Evolutionary conservation across 2,329 filamentous ascomycete genomes (phyloP).

Genomic region (Aspergillus quadricinctus): DNA sequence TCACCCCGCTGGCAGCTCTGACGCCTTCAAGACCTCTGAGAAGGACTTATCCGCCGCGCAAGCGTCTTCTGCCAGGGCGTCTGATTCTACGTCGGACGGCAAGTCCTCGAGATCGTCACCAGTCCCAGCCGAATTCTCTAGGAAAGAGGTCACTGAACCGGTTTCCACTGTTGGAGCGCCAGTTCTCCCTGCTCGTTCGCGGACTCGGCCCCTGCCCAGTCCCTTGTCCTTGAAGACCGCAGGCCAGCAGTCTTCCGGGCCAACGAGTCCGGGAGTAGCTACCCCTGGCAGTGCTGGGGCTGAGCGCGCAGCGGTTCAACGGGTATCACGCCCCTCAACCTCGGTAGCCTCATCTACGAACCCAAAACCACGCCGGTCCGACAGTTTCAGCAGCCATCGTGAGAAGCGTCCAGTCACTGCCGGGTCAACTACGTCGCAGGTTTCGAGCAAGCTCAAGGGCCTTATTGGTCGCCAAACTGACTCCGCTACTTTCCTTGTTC

Average conservation of each 20-base stretch:
- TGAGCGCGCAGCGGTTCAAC: conserved; percentile 41
- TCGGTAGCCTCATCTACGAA: conserved; percentile 23
- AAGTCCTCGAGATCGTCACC: background rate
- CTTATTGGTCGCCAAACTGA: conserved; percentile 34
- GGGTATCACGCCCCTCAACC: conserved; percentile 31
- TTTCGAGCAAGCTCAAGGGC: conserved; percentile 41
- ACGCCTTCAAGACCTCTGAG: conserved; percentile 5
- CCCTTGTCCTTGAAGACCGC: conserved; percentile 19
- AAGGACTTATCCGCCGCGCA: conserved; percentile 6
- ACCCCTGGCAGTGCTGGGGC: conserved; percentile 19
- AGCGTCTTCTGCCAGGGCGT: conserved; percentile 4
- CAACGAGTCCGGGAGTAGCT: conserved; percentile 17
- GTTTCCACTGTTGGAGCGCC: conserved; percentile 28
- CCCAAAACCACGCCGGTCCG: conserved; percentile 33
- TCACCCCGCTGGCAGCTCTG: conserved; percentile 6
- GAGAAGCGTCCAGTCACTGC: conserved; percentile 38
- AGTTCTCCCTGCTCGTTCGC: conserved; percentile 24
- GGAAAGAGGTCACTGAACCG: conserved; percentile 17
- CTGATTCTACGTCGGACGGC: conserved; percentile 1
- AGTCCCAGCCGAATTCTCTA: background rate
- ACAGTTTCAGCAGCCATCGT: conserved; percentile 35
- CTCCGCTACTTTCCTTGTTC: conserved; percentile 24
- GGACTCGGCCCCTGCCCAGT: conserved; percentile 22
- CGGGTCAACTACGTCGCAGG: conserved; percentile 37
- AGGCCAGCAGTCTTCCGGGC: conserved; percentile 20